Evolutionary conservation across 805 yeast genomes (phyloP).

Genomic region (Starmerella bombicola): DNA sequence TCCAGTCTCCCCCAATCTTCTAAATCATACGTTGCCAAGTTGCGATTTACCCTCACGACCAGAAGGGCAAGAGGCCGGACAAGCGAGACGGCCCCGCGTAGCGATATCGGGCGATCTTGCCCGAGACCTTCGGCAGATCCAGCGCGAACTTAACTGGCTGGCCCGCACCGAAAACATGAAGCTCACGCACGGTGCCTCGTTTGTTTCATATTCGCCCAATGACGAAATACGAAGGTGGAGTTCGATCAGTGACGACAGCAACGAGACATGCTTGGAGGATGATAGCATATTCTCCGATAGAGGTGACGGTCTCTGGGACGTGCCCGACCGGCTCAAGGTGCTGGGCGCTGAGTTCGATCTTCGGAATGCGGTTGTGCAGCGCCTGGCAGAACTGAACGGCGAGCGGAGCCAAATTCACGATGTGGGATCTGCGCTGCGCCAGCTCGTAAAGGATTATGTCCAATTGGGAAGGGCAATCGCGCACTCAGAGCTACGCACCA

Average conservation of each 20-base stretch:
- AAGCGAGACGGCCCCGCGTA: too few species aligned
- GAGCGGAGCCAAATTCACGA: too few species aligned
- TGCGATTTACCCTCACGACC: too few species aligned
- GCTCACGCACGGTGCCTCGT: neutral
- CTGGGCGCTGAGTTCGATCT: neutral
- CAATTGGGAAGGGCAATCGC: neutral
- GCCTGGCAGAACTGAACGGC: neutral
- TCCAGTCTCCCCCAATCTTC: too few species aligned
- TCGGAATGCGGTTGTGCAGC: neutral
- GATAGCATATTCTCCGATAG: neutral
- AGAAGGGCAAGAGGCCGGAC: too few species aligned
- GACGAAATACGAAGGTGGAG: neutral
- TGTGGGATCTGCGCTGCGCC: neutral
- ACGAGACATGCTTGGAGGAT: slow-evolving; percentile 8
- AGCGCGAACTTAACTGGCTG: slow-evolving; percentile 21
- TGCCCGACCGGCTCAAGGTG: neutral
- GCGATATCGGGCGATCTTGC: slow-evolving; percentile 1
- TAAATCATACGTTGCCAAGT: too few species aligned
- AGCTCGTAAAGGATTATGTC: neutral
- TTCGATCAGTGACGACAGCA: slow-evolving; percentile 7
- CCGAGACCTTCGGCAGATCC: slow-evolving; percentile 21
- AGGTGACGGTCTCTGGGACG: neutral
- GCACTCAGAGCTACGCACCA: too few species aligned
- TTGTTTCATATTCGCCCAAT: neutral
- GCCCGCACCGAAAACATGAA: slow-evolving; percentile 26